These are phyloP conservation scores for Fraxinus floribunda DNA, from an alignment of 305 asterid genomes.

Conservation along the genomic window DNA sequence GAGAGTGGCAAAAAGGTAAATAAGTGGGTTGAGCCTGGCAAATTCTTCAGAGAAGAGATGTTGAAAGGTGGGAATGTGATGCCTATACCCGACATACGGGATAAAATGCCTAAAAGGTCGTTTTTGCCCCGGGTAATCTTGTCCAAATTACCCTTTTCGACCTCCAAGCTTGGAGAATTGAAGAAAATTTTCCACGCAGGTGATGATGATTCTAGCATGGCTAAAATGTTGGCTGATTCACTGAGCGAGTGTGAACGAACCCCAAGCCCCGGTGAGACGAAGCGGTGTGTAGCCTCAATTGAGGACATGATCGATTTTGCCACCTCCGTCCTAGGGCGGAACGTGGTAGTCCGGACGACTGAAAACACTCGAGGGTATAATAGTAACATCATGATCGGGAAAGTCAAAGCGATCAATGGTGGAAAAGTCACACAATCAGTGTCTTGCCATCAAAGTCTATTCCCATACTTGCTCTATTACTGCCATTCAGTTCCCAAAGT, in stretches of 20 bases:
- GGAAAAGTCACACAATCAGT: conserved; percentile 69
- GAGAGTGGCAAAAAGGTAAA: conserved; percentile 32
- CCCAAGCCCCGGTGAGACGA: conserved; percentile 65
- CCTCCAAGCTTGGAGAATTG: conserved; percentile 42
- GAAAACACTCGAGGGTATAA: conserved; percentile 50
- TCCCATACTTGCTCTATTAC: conserved; percentile 71
- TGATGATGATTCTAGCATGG: conserved; percentile 49
- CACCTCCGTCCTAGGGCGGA: conserved; percentile 63
- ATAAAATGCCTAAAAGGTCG: conserved; percentile 87
- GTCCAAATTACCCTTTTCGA: conserved; percentile 73
- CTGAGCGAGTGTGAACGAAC: conserved; percentile 64
- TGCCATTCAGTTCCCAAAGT: conserved; percentile 90
- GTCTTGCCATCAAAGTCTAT: conserved; percentile 82
- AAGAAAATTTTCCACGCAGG: conserved; percentile 57
- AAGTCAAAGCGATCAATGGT: conserved; percentile 59
- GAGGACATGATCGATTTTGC: conserved; percentile 92
- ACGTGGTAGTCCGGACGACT: conserved; percentile 51
- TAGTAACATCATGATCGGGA: conserved; percentile 44
- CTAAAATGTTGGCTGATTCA: conserved; percentile 40
- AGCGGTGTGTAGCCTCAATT: conserved; percentile 64
- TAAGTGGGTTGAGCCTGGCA: conserved; percentile 73
- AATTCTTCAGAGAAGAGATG: conserved; percentile 69
- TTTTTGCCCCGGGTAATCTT: conserved; percentile 68
- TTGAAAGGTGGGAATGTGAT: conserved; percentile 48
- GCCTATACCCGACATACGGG: conserved; percentile 87